Percentiles rank a stretch among this genome's conserved stretches.
phyloP scores from a whole-genome alignment of 2,329 filamentous ascomycete genomes.

The Microdochium paspali region DNA sequence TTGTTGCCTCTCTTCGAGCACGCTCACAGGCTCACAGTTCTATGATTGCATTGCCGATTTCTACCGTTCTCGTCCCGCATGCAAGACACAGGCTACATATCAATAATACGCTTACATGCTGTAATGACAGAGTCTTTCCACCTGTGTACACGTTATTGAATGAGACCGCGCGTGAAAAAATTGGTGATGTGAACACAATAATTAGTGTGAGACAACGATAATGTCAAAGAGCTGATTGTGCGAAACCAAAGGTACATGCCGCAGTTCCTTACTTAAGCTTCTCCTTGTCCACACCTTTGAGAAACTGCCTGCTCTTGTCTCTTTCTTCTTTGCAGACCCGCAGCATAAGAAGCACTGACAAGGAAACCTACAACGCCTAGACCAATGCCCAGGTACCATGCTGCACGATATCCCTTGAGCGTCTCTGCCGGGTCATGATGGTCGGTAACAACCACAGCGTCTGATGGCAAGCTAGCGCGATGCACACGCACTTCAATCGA shows the following conservation, averaged over 20 bases:
- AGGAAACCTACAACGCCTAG: conserved; percentile 14
- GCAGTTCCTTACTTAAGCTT: not conserved
- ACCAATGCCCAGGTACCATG: conserved; percentile 16
- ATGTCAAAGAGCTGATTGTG: not conserved
- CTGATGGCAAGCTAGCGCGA: not conserved
- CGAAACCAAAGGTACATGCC: too few species aligned
- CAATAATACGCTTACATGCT: too few species aligned
- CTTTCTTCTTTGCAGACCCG: conserved; percentile 11
- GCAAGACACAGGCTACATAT: too few species aligned
- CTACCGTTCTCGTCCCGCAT: too few species aligned
- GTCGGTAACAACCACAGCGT: conserved; percentile 4
- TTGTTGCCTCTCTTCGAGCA: too few species aligned
- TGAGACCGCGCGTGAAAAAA: too few species aligned
- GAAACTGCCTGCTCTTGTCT: not conserved
- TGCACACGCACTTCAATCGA: conserved; percentile 21
- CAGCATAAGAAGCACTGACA: conserved; percentile 13
- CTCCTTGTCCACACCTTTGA: not conserved
- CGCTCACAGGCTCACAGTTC: too few species aligned
- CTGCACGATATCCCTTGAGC: conserved; percentile 15
- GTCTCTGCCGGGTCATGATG: conserved; percentile 8
- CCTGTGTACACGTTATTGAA: too few species aligned
- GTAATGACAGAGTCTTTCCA: too few species aligned
- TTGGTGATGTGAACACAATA: too few species aligned
- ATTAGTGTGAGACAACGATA: too few species aligned
- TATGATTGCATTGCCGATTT: too few species aligned